These are phyloP conservation scores for Talaromyces sp. DNA, from an alignment of 2,329 filamentous ascomycete species.

Conservation along the genomic window DNA sequence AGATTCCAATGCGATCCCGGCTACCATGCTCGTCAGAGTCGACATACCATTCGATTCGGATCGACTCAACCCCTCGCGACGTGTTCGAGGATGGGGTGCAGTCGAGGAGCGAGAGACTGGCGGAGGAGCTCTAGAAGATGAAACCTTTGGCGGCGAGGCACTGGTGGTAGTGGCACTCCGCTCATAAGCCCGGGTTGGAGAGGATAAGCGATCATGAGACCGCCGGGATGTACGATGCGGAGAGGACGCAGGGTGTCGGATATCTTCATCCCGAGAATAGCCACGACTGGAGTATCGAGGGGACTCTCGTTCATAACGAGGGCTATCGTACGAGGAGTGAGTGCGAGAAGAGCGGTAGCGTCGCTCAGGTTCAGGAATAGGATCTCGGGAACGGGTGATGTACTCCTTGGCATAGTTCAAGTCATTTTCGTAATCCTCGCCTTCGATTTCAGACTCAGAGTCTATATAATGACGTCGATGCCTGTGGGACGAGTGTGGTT, in stretches of 20 bases:
- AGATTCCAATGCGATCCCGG: constrained; percentile 12
- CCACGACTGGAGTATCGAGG: constrained; percentile 24
- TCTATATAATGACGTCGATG: constrained; percentile 10
- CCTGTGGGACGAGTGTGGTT: constrained; percentile 15
- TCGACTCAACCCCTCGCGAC: constrained; percentile 41
- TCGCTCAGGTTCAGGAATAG: constrained; percentile 20
- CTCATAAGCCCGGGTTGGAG: constrained; percentile 18
- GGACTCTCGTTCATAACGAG: constrained; percentile 24
- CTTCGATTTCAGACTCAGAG: constrained; percentile 17
- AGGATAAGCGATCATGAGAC: constrained; percentile 27
- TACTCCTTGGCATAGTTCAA: constrained; percentile 31
- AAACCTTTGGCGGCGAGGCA: constrained; percentile 27
- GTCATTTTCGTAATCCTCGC: constrained; percentile 21
- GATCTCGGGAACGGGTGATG: constrained; percentile 27
- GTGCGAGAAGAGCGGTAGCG: constrained; percentile 28
- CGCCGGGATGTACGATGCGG: constrained; percentile 23
- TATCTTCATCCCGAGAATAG: constrained; percentile 21
- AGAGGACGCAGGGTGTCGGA: constrained; percentile 10
- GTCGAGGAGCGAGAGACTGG: constrained; percentile 29
- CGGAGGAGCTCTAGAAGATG: constrained; percentile 24
- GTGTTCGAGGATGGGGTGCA: constrained; percentile 22
- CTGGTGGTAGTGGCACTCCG: constrained; percentile 28
- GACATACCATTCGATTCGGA: constrained; percentile 28
- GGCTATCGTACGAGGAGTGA: constrained; percentile 20
- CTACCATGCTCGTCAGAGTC: constrained; percentile 2